Base-by-base conservation (phyloP, 106 monocot genomes). In the Narthecium ossifragum region DNA sequence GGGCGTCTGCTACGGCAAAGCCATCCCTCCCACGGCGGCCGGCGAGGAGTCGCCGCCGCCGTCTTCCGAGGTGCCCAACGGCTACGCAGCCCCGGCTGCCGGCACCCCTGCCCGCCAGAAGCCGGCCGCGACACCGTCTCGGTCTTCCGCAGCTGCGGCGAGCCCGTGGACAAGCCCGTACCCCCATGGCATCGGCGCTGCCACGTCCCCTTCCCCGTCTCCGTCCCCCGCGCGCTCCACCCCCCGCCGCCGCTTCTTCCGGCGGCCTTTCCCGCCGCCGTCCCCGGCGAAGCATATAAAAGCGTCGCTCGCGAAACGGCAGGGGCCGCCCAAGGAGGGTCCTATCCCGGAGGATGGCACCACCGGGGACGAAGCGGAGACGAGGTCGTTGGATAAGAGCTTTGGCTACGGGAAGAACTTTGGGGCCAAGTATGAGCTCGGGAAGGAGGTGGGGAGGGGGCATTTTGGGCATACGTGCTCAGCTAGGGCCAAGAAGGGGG, bases 391-490 rank as follows among this genome's bases (percentile, higher is more conserved):
- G 70, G 83, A 88, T 51, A 88, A 88, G 73, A 77, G 43, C 56
- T 88, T 88, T 57, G 88, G 88, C 22, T 88, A 79, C 26, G 76
- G 70, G 70, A 80, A 72, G 63, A 80, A 83, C 48, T 80, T 88
- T 34, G 70, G 46, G 60, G 79, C 79, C 0, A 83, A 76, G 73
- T 88, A 77, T 45, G 88, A 88, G 83, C 53, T 88, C 26, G 80
- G 83, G 40, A 83, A 83, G 69, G 88, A 88, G 69, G 79, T 88
- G 26, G 88, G 88, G 8, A 51, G 75, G 6, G 88, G 88, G 51
- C 88, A 88, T 71, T 88, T 88, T 36, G 88, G 88, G 21, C 83
- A 88, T 43, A 88, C 88, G 3, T 79, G 83, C 77, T 63, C 69
- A 8, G 88, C 83, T 27, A 59, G 67, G 33, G 88, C 57, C 13